Conservation (phyloP, 306 rosid genomes). For the Gastrolobium bilobum region DNA sequence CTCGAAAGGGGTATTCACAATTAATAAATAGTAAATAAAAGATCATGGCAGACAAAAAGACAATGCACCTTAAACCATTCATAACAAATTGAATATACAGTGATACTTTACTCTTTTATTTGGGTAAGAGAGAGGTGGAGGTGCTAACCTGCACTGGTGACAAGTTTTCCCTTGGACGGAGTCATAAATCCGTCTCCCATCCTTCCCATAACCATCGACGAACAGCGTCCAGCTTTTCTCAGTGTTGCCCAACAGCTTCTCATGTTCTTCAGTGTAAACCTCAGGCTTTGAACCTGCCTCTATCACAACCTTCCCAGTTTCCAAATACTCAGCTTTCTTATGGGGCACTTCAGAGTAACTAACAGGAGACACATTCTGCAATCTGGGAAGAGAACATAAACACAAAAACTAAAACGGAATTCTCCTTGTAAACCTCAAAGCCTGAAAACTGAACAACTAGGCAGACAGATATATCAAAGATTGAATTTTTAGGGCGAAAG, state of each 20-base stretch:
- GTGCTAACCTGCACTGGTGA: constrained; percentile 91
- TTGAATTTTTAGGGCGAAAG: constrained; percentile 5
- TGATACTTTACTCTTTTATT: not conserved
- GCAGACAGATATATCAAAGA: not conserved
- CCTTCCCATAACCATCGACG: constrained; percentile 82
- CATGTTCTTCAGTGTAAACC: constrained; percentile 78
- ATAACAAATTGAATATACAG: not conserved
- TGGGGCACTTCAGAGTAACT: constrained; percentile 64
- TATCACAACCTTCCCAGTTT: constrained; percentile 36
- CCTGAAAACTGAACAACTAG: too few relatives aligned
- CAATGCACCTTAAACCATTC: constrained; percentile 28
- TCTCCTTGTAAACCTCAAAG: too few relatives aligned
- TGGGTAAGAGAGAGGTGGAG: not conserved
- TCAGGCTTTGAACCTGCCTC: constrained; percentile 72
- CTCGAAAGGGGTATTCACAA: not conserved
- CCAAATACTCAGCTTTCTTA: constrained; percentile 49
- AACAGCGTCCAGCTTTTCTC: constrained; percentile 81
- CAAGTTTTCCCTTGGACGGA: constrained; percentile 80
- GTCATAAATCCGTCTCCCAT: constrained; percentile 87
- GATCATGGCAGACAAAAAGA: constrained; percentile 16
- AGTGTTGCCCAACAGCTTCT: constrained; percentile 78
- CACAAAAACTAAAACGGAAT: too few relatives aligned
- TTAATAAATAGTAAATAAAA: constrained; percentile 17
- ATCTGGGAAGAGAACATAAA: constrained; percentile 50
- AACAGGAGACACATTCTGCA: constrained; percentile 75